Evolutionary conservation across 345 rosid genomes (phyloP), one percentile per base, ranked within the genome.

Genomic region (Passiflora organensis): DNA sequence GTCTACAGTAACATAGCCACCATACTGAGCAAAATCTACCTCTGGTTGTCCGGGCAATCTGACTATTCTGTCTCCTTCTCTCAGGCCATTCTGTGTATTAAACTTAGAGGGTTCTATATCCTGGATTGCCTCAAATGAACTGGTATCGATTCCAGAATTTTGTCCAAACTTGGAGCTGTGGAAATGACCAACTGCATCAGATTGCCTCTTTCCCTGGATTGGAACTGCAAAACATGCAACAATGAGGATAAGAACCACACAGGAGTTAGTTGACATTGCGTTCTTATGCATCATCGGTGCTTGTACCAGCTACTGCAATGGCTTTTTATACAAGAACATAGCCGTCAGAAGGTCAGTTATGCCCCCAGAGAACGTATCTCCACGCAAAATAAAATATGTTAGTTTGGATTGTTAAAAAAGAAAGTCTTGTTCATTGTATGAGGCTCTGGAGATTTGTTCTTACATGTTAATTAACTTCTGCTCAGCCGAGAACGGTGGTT

Each of bases 31-130:
- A 22, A 84, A 84, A 15, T 55, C 44, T 5, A 81, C 80, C 0
- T 13, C 49, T 1, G 95, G 86, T n/a, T 84, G 86, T 21, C 93
- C 85, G 0, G 95, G 93, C 62, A 89, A 48, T 22, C 58, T 81
- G 20, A 6, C 18, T 22, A 84, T 86, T 28, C 65, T 65, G 23
- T 84, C 95, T 2, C 53, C 67, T 50, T 86, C 85, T 43, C 79
- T 86, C 37, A 60, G 6, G 16, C 76, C 82, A 20, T 50, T 57
- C 11, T 75, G 72, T 10, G 28, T 0, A 42, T 65, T 24, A 38
- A 73, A n/a, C 13, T 16, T 44, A 2, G 48, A 13, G 32, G 9
- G 10, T 44, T 42, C 67, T 0, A 56, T 47, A 36, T 43, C 25
- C 1, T 60, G 43, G 53, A 21, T 44, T 10, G 44, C 44, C 13